Evolutionary conservation across 2,329 filamentous ascomycete species (phyloP).

Genomic region (Leptoxyphium fumago): DNA sequence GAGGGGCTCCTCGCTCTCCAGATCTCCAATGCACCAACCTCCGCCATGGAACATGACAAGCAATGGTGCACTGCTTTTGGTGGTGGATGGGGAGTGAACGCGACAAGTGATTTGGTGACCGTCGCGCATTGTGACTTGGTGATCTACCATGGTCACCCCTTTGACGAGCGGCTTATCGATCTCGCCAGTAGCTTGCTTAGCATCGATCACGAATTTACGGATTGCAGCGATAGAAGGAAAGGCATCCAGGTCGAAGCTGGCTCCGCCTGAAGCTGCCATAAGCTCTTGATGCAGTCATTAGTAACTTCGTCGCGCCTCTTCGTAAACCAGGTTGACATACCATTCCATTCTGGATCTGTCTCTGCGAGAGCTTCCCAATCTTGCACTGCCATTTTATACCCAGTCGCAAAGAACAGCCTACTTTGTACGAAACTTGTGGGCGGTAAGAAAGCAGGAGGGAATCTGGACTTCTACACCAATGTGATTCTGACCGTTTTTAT

Average conservation of each 20-base stretch:
- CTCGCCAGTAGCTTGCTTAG: background rate
- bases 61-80: slow-evolving; percentile 7
- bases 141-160: slow-evolving; percentile 3
- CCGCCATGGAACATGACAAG: slow-evolving; percentile 28
- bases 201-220: no score
- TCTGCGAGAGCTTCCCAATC: background rate
- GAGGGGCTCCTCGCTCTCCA: slow-evolving; percentile 28
- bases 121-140: slow-evolving; percentile 15
- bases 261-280: no score
- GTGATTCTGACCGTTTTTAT: no score
- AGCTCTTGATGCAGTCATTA: no score
- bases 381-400: no score
- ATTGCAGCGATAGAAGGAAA: no score
- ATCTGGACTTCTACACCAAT: no score
- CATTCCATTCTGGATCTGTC: background rate
- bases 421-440: no score
- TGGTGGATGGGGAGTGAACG: background rate
- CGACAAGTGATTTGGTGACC: slow-evolving; percentile 3
- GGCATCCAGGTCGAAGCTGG: no score
- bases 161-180: background rate
- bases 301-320: no score
- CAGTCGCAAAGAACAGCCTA: no score
- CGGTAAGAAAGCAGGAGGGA: no score
- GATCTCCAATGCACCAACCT: slow-evolving; percentile 30
- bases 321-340: background rate